Base-by-base conservation (phyloP, 805 yeast genomes). In the Candida succiphila region DNA sequence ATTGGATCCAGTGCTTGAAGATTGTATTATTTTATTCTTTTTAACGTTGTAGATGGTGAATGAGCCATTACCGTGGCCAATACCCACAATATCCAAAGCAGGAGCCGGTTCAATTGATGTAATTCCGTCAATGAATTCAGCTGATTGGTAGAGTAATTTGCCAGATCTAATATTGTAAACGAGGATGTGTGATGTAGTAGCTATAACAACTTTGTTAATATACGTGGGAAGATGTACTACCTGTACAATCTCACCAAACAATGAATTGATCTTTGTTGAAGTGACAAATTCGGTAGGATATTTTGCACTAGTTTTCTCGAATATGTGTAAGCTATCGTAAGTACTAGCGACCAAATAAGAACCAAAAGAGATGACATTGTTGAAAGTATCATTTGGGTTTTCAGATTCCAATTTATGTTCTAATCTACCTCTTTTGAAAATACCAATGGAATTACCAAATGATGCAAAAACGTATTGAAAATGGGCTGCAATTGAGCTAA, bases 191-290 rank as follows among this genome's bases (percentile, higher is more conserved):
- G 70, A 55, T 4, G 78, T 65, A 1, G 96, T 84, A n/a, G 88
- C 84, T 21, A 89, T 76, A 2, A 82, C 78, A 19, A 94, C 61
- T 52, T 92, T 92, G 63, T 92, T 92, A 49, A 94, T 57, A 52
- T 89, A 88, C 1, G 99, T 89, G 21, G 96, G 88, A 32, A 89
- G 79, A 54, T 92, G 99, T 9, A 74, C 48, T 15, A 82, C 43
- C 28, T 76, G 78, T 9, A 80, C 78, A 14, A 92, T 68, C 7
- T 65, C 68, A 17, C 95, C 96, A 13, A 78, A 56, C 15, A 32
- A 17, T n/a, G 67, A 56, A 19, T 78, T 72, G 32, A 75, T 51
- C 28, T 61, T 57, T 32, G 88, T 56, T 13, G 76, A 63, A 4
- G 94, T 75, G 56, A 87, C 80, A 35, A 69, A 67, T 44, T 74